Evolutionary conservation across 129 eudicot species (phyloP), one percentile per base, ranked within the genome.

Genomic region (Silybum marianum): DNA sequence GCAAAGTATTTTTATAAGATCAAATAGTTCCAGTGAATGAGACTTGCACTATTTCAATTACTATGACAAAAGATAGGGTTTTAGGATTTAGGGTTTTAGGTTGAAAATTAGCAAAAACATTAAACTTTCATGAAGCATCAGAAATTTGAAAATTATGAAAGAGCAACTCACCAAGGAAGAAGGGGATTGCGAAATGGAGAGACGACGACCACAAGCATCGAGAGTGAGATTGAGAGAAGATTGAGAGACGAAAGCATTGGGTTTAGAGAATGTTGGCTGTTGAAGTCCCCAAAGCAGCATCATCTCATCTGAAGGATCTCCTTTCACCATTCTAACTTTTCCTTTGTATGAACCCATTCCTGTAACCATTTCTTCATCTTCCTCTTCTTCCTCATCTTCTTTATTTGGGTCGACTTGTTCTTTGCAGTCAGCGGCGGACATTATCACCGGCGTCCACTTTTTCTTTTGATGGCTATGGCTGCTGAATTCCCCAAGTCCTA

Each of bases 271-370:
- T 25, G 86, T 88, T 5, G 97, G 98, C 82, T 95, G 98, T 81
- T 95, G 97, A 69, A 92, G 87, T 0, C 92, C 97, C 98, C 98
- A 95, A 2, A 95, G 85, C 32, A 95, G 78, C 96, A 95, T 92
- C 58, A 89, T 92, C 78, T 95, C 98, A 48, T 90, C 98, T 11
- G 85, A 78, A 2, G 91, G 78, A 10, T 74, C 87, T 69, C 85
- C 86, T 25, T n/a, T 81, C 77, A 95, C 89, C 73, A 87, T 30
- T 51, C 79, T 82, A 13, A 92, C 87, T 68, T 85, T 78, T 12
- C 97, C 98, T 19, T 84, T 81, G 83, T 86, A 95, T 9, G 83
- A 80, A 21, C 98, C 98, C 40, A 95, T 69, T 73, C 82, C 90
- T 28, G 13, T 74, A 69, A 72, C 86, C 24, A 77, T 76, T 48